phyloP scores from a whole-genome alignment of 352 stramenopile species.

The Phytopythium chamaehyphon region DNA sequence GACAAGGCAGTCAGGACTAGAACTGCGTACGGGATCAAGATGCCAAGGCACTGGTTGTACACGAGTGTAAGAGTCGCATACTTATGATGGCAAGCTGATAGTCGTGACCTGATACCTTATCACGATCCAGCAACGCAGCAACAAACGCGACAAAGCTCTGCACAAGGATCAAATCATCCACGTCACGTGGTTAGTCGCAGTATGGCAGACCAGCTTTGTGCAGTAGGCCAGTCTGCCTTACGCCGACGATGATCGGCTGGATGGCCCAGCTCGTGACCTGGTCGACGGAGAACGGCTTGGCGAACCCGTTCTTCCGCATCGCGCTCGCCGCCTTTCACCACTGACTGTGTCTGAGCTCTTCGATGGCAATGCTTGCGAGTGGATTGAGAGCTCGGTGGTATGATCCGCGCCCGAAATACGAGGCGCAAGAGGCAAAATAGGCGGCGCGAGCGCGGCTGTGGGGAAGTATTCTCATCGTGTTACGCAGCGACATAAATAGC shows the following conservation, averaged over 20 bases:
- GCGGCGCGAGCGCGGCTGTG: too few species aligned
- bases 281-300: constrained; percentile 75
- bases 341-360: too few species aligned
- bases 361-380: too few species aligned
- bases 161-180: not conserved
- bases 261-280: constrained; percentile 75
- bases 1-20: constrained; percentile 51
- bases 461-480: too few species aligned
- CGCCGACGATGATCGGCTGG: constrained; percentile 63
- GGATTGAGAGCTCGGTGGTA: not conserved
- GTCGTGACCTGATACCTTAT: constrained; percentile 32
- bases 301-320: constrained; percentile 68
- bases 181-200: not conserved
- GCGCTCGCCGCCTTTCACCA: too few species aligned
- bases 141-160: constrained; percentile 72
- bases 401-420: too few species aligned
- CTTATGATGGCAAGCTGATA: not conserved
- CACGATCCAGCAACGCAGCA: constrained; percentile 37
- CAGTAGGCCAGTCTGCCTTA: constrained; percentile 16
- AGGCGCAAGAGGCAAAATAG: too few species aligned
- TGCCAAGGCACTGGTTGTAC: constrained; percentile 37
- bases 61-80: not conserved
- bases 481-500: constrained; percentile 7
- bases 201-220: not conserved
- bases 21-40: constrained; percentile 59